These are phyloP conservation scores for Ambrosia hybrid DNA, from an alignment of 140 eudicot genomes.

Conservation along the genomic window DNA sequence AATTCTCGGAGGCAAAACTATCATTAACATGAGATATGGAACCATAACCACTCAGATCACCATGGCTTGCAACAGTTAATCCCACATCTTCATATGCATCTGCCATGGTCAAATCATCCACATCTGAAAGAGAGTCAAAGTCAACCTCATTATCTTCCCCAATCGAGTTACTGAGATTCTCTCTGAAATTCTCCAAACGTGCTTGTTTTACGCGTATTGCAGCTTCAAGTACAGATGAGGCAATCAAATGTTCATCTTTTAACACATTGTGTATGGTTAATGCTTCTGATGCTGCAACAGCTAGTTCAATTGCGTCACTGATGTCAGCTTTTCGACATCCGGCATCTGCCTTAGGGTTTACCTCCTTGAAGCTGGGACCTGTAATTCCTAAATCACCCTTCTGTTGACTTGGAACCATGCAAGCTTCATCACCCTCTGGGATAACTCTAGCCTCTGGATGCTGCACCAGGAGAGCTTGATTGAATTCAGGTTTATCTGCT, in stretches of 20 bases:
- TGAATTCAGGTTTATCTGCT: constrained; percentile 27
- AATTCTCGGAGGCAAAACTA: constrained; percentile 43
- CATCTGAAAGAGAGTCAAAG: constrained; percentile 58
- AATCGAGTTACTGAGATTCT: constrained; percentile 23
- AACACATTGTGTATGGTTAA: constrained; percentile 60
- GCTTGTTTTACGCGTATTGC: constrained; percentile 80
- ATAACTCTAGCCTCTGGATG: constrained; percentile 25
- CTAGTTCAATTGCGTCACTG: constrained; percentile 63
- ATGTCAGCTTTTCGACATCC: constrained; percentile 35
- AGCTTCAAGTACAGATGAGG: constrained; percentile 72
- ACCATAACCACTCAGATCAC: constrained; percentile 27
- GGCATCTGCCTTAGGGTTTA: constrained; percentile 31
- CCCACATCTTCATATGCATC: constrained; percentile 85
- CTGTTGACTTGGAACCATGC: constrained; percentile 30
- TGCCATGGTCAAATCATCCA: constrained; percentile 64
- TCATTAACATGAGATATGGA: constrained; percentile 59
- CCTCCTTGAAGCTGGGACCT: constrained; percentile 12
- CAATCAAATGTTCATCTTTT: constrained; percentile 29
- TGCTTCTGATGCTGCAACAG: constrained; percentile 88
- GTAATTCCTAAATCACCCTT: constrained; percentile 26
- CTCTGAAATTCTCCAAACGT: constrained; percentile 44
- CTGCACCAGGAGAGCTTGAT: constrained; percentile 24
- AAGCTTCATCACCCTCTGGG: constrained; percentile 22
- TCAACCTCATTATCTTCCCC: constrained; percentile 39
- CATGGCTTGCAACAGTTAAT: constrained; percentile 25